These are phyloP conservation scores for Elsinoe arachidis DNA, from an alignment of 2,329 filamentous ascomycete species.

Conservation along the genomic window DNA sequence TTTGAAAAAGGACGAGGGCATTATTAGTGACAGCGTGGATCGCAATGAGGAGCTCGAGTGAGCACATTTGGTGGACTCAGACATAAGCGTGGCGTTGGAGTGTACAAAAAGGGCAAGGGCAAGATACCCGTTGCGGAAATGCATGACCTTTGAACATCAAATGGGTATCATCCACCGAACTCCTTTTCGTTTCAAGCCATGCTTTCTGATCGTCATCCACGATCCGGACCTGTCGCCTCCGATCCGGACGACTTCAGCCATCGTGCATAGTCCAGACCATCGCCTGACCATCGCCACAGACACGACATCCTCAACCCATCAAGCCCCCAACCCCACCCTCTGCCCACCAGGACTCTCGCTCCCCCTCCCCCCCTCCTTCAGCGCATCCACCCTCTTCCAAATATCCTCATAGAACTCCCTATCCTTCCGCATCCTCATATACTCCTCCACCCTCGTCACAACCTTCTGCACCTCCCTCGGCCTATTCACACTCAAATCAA, in stretches of 20 bases:
- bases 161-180: slow-evolving; percentile 1
- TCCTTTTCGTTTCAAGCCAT: too few relatives aligned
- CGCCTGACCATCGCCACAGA: too few relatives aligned
- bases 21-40: too few relatives aligned
- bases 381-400: slow-evolving; percentile 2
- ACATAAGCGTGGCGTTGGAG: background rate
- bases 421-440: background rate
- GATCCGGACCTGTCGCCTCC: too few relatives aligned
- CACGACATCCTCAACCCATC: background rate
- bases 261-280: too few relatives aligned
- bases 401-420: background rate
- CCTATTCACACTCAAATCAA: slow-evolving; percentile 1
- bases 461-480: slow-evolving; percentile 12
- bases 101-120: background rate
- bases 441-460: background rate
- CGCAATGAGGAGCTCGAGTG: too few relatives aligned
- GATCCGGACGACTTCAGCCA: too few relatives aligned
- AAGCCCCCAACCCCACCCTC: slow-evolving; percentile 1
- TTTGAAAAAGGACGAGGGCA: too few relatives aligned
- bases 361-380: background rate
- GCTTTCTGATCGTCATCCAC: too few relatives aligned
- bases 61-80: background rate
- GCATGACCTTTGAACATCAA: background rate
- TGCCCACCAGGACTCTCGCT: background rate
- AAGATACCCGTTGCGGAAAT: slow-evolving; percentile 10